Conservation (phyloP, 2,329 filamentous ascomycete species). For the Incumbomyces delicatus region DNA sequence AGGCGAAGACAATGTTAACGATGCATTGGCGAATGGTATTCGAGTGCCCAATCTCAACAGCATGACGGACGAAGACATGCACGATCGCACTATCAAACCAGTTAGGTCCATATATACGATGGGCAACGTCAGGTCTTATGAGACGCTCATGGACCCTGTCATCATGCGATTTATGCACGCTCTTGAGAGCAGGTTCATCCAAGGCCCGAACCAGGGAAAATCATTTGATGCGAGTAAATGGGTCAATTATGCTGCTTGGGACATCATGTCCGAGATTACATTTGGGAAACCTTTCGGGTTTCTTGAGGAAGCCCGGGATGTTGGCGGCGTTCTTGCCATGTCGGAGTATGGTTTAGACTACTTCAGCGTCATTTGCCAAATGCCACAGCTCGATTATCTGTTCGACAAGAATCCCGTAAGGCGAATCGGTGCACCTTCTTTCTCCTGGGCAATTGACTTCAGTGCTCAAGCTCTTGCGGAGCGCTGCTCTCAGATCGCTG, state of each 20-base stretch:
- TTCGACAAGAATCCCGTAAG: slow-evolving; percentile 25
- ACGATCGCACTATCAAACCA: slow-evolving; percentile 30
- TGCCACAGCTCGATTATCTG: slow-evolving; percentile 23
- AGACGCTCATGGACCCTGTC: slow-evolving; percentile 23
- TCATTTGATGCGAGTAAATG: slow-evolving; percentile 33
- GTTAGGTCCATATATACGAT: slow-evolving; percentile 30
- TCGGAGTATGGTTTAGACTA: slow-evolving; percentile 21
- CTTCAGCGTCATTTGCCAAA: slow-evolving; percentile 21
- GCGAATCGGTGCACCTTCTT: slow-evolving; percentile 20
- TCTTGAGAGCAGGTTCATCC: slow-evolving; percentile 27
- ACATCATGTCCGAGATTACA: slow-evolving; percentile 22
- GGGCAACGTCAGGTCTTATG: slow-evolving; percentile 19
- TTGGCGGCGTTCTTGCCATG: slow-evolving; percentile 20
- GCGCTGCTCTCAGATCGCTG: slow-evolving; percentile 10
- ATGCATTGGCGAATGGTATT: slow-evolving; percentile 10
- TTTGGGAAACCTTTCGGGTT: slow-evolving; percentile 23
- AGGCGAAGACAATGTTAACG: slow-evolving; percentile 28
- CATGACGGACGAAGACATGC: slow-evolving; percentile 24
- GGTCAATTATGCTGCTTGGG: slow-evolving; percentile 25
- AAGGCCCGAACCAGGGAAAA: slow-evolving; percentile 19
- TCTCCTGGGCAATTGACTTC: slow-evolving; percentile 15
- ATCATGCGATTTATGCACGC: slow-evolving; percentile 25
- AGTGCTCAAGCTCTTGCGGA: slow-evolving; percentile 15
- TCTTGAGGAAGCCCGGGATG: slow-evolving; percentile 22
- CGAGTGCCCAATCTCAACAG: slow-evolving; percentile 25